Evolutionary conservation across 345 rosid genomes (phyloP), one percentile per base, ranked within the genome.

Genomic region (Linum lewisii): DNA sequence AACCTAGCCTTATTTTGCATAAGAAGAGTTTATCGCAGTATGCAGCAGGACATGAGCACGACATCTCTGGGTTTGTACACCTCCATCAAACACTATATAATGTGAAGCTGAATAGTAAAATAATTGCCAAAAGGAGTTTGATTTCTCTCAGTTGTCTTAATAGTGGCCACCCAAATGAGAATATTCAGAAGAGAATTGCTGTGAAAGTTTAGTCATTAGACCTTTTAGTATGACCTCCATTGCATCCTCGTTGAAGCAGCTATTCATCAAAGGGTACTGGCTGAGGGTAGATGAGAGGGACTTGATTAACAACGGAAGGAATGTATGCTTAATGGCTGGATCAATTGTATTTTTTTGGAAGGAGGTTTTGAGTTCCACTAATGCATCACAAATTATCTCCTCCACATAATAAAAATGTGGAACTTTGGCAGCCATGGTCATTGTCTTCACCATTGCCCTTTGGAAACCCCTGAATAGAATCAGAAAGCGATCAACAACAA

Each of bases 331-430:
- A 57, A 92, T 47, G 62, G 66, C 66, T 22, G 86, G 75, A 62
- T 92, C 96, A 11, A 77, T 65, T 58, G 83, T 88, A 66, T 78
- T 78, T 34, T 79, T 75, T 70, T 86, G 83, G 58, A 86, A 92
- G 69, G 83, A 79, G 19, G 75, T 72, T 59, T 86, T 88, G 37
- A 92, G 89, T 62, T 83, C 77, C 66, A 81, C 84, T 19, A 92
- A 75, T n/a, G 90, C 76, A 66, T 88, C 85, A 21, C 96, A 92
- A 47, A 78, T 82, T 19, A 92, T 83, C 79, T 88, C 98, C 69
- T 92, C 98, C 18, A 88, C 96, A 57, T 81, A 92, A 79, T 92
- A 82, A 69, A 92, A 92, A 75, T 92, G 98, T 1, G 98, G 98
- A 60, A 92, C 88, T 65, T 78, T 88, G 52, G 89, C 85, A 51